Evolutionary conservation across 2,329 filamentous ascomycete species (phyloP).

Genomic region (Diplodia scrobiculata): DNA sequence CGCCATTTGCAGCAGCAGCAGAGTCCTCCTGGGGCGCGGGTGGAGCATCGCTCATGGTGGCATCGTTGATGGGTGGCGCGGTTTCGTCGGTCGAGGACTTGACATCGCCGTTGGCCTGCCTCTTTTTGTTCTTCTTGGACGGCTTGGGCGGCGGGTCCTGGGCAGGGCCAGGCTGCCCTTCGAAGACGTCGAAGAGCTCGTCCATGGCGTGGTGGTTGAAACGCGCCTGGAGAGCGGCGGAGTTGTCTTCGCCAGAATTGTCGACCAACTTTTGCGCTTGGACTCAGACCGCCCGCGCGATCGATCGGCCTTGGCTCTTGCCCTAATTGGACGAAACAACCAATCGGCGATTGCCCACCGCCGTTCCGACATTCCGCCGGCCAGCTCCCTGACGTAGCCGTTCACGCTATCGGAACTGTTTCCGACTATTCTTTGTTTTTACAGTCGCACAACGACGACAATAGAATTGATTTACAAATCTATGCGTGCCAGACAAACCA

Average conservation of each 20-base stretch:
- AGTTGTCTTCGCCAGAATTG: constrained; percentile 17
- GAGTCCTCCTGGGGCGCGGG: constrained; percentile 37
- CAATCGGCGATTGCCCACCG: constrained; percentile 1
- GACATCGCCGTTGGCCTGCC: constrained; percentile 77
- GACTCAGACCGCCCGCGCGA: constrained; percentile 3
- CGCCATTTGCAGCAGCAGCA: constrained; percentile 43
- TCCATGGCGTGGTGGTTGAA: constrained; percentile 41
- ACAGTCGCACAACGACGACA: background rate
- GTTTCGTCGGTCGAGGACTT: constrained; percentile 52
- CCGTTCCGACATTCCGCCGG: background rate
- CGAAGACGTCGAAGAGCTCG: constrained; percentile 52
- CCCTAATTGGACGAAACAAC: background rate
- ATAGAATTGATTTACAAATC: background rate
- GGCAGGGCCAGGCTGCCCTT: constrained; percentile 40
- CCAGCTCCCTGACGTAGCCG: background rate
- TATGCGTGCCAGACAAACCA: background rate
- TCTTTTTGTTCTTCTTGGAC: constrained; percentile 71
- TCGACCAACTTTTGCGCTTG: constrained; percentile 28
- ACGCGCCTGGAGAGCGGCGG: constrained; percentile 4
- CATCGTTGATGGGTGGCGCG: constrained; percentile 43
- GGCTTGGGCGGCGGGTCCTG: constrained; percentile 31
- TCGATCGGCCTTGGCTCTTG: background rate
- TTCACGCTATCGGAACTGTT: background rate
- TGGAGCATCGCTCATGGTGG: constrained; percentile 50
- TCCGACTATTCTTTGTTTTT: background rate